Conservation (phyloP, 495 filamentous ascomycete species). For the Choiromyces venosus region DNA sequence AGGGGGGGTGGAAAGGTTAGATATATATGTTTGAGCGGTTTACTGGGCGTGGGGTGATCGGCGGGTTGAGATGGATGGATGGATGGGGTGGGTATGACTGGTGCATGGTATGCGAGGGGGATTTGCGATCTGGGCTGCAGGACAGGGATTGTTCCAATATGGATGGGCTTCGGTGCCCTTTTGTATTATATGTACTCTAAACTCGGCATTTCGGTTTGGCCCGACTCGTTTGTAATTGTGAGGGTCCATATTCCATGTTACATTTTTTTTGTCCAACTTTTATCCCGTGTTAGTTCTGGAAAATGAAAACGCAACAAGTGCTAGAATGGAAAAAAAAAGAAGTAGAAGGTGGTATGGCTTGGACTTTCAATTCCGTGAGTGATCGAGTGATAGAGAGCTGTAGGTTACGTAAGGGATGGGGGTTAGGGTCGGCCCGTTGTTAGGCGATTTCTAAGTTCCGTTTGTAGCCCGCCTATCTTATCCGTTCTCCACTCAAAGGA, state of each 20-base stretch:
- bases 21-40: conserved; percentile 2
- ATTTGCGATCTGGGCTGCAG: conserved; percentile 2
- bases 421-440: not conserved
- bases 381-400: not conserved
- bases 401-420: not conserved
- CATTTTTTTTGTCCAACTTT: too few relatives aligned
- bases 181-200: not conserved
- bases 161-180: not conserved
- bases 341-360: not conserved
- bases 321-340: not conserved
- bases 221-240: not conserved
- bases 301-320: not conserved
- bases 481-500: not conserved
- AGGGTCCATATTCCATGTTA: not conserved
- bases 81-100: not conserved
- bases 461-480: not conserved
- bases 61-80: not conserved
- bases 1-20: not conserved
- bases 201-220: not conserved
- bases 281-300: not conserved
- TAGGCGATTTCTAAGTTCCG: not conserved
- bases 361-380: not conserved
- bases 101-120: not conserved
- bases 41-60: not conserved
- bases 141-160: not conserved